Base-by-base conservation (phyloP, 2,329 filamentous ascomycete species). In the Aspergillus arachidicola region DNA sequence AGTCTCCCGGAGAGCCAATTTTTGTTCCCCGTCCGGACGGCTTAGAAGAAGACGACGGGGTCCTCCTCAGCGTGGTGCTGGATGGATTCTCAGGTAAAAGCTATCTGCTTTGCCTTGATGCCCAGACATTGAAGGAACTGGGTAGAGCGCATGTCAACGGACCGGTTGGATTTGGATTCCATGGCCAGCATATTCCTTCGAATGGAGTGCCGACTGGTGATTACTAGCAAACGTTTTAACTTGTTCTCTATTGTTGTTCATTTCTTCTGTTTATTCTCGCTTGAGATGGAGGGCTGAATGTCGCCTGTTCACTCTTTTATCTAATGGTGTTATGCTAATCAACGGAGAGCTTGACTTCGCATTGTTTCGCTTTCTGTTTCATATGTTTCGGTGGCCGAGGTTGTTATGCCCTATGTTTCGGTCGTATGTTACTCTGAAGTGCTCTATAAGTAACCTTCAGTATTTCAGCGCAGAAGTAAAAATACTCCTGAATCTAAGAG, bases 1-100 rank as follows among this genome's bases (percentile, higher is more conserved):
- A 87, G 61, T 84, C 81, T 1, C 82, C 85, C 0, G 81, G 84
- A 0, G 85, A 87, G 66, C 75, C 84, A 0, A 84, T 87, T 32
- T 87, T 87, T 61, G 74, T 87, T 2, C 65, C 72, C n/a, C 65
- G 73, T 12, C 73, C 73, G 0, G 60, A 67, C 0, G 71, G 68
- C 2, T 43, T 21, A 0, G 51, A 75, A 1, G 85, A 87, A 63
- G 85, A 87, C 66, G 83, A 84, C 51, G 85, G 85, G 0, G 78
- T 85, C 1, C 66, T 87, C 21, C 71, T 87, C 51, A 83, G 78
- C 54, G 83, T 86, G 1, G 83, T 86, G 2, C 72, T 87, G 10
- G 81, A 87, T 75, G 85, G 85, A 0, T 68, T 72, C 11, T 71
- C 64, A 10, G 82, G 81, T 9, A 82, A 75, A 68, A 87, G 84